A percentile compares a stretch with the other conserved stretches of the same genome.
Conservation (phyloP, 2,329 filamentous ascomycete genomes). For the Claviceps quebecensis region DNA sequence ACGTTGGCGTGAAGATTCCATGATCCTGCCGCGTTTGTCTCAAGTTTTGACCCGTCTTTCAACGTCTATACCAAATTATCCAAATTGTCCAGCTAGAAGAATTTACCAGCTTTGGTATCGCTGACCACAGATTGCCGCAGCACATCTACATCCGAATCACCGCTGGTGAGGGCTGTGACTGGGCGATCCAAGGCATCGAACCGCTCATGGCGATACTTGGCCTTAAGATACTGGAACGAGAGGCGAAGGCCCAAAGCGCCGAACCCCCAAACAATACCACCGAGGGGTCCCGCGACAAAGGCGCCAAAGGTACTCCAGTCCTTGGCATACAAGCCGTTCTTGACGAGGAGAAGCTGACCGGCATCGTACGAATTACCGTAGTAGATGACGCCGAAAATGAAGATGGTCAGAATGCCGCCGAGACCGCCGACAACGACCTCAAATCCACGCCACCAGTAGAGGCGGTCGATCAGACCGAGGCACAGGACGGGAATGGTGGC, state of each 20-base stretch:
- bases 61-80: too few relatives aligned
- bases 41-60: too few relatives aligned
- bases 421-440: conserved; percentile 68
- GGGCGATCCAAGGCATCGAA: conserved; percentile 56
- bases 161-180: conserved; percentile 12
- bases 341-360: conserved; percentile 54
- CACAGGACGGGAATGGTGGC: conserved; percentile 61
- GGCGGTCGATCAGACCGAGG: conserved; percentile 53
- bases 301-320: conserved; percentile 78
- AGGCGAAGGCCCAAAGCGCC: conserved; percentile 48
- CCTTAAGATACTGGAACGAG: conserved; percentile 39
- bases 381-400: conserved; percentile 69
- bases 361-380: conserved; percentile 52
- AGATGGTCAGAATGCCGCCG: conserved; percentile 65
- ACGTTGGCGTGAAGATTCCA: too few relatives aligned
- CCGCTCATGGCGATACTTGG: conserved; percentile 42
- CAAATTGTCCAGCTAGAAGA: conserved; percentile 27
- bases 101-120: conserved; percentile 33
- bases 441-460: conserved; percentile 68
- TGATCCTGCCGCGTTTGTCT: too few relatives aligned
- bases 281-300: conserved; percentile 66
- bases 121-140: conserved; percentile 16
- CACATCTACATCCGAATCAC: conserved; percentile 2
- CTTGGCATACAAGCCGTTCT: conserved; percentile 58
- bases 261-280: conserved; percentile 58